Evolutionary conservation across 2,329 filamentous ascomycete species (phyloP).

Genomic region (Aspergillus flavus): DNA sequence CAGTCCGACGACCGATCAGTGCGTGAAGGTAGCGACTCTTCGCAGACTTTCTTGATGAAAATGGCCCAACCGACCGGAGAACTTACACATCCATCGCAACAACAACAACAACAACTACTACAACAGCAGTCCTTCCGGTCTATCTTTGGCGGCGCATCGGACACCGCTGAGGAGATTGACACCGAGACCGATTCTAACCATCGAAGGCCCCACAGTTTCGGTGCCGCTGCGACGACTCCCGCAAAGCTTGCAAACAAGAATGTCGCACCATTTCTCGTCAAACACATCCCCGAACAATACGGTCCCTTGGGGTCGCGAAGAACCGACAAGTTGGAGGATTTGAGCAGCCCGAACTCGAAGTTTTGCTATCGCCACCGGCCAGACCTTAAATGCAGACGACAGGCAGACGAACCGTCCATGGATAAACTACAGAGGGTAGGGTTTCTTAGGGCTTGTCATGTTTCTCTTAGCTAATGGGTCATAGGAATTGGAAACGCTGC

Average conservation of each 20-base stretch:
- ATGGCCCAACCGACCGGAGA: not conserved
- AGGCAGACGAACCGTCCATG: slow-evolving; percentile 95
- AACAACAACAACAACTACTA: not conserved
- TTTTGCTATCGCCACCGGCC: slow-evolving; percentile 96
- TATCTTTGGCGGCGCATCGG: slow-evolving; percentile 24
- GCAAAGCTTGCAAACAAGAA: slow-evolving; percentile 73
- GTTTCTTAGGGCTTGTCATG: slow-evolving; percentile 16
- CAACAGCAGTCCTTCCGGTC: slow-evolving; percentile 19
- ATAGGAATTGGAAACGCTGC: slow-evolving; percentile 78
- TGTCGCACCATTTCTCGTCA: slow-evolving; percentile 83
- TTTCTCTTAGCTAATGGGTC: slow-evolving; percentile 8
- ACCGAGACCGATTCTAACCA: slow-evolving; percentile 27
- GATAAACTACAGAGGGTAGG: slow-evolving; percentile 84
- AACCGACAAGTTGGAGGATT: slow-evolving; percentile 39
- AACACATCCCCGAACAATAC: slow-evolving; percentile 88
- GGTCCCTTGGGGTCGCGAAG: slow-evolving; percentile 65
- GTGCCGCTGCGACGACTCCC: slow-evolving; percentile 44
- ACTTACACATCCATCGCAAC: not conserved
- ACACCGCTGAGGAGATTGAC: slow-evolving; percentile 20
- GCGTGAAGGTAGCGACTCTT: slow-evolving; percentile 3
- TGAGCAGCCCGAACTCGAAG: slow-evolving; percentile 68
- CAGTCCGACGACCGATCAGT: not conserved
- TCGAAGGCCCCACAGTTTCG: slow-evolving; percentile 28
- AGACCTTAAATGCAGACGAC: slow-evolving; percentile 88
- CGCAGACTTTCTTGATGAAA: not conserved